Base-by-base conservation (phyloP, 169 alveolate species). In the Plasmodium fragile region DNA sequence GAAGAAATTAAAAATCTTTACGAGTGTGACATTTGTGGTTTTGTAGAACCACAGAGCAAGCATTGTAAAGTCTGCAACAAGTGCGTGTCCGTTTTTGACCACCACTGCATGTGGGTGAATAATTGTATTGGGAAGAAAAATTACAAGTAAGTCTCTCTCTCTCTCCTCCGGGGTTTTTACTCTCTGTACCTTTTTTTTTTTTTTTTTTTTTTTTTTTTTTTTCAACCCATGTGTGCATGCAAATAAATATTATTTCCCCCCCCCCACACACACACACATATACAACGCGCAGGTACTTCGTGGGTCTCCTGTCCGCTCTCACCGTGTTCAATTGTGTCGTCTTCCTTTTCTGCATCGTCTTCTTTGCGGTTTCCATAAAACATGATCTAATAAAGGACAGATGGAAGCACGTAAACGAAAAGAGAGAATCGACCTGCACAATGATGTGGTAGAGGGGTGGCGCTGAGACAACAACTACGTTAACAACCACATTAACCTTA, bases 81-180 rank as follows among this genome's bases (percentile, higher is more conserved):
- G 53, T 98, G 99, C 90, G 97, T 97, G 4, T 95, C 96, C 30
- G 95, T 97, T 39, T 97, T 96, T 91, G 99, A 98, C 81, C 99
- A 98, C 81, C 99, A 98, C 93, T 98, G 99, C 83, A 95, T 97
- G 81, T 98, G 98, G 98, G 96, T 98, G 78, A 96, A 98, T 92
- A 98, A 97, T 81, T 98, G 99, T 94, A 97, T 98, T 41, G 99
- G 99, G 4, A 81, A 92, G 25, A 93, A 81, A 39, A 97, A 97
- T 90, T 97, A 97, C 91, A 80, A 71, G 81, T 92, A 78, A 79
- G 32, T 13, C n/a, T n/a, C n/a, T n/a, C n/a, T n/a, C n/a, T n/a
- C n/a, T n/a, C n/a, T n/a, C 49, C 13, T 8, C 49, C 49, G 49
- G 13, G 49, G 10, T 41, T n/a, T n/a, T n/a, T n/a, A n/a, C n/a